phyloP scores from a whole-genome alignment of 2,329 filamentous ascomycete species.

The Microthyrium microscopicum region DNA sequence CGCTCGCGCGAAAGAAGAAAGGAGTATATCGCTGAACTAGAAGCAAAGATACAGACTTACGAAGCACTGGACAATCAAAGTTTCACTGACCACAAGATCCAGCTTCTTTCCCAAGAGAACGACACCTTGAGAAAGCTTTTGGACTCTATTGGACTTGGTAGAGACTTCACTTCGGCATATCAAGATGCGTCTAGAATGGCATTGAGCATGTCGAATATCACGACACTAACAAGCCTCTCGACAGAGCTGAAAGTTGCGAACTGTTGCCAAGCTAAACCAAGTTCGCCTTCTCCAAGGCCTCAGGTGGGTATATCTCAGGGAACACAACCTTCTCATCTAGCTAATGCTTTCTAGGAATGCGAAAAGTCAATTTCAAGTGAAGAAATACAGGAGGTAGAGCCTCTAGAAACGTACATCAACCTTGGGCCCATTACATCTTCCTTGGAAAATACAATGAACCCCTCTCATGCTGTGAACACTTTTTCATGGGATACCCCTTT shows the following conservation, averaged over 20 bases:
- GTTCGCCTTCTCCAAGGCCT: no score
- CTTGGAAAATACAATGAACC: no score
- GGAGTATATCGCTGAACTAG: conserved; percentile 10
- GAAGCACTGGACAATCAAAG: conserved; percentile 7
- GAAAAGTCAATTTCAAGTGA: no score
- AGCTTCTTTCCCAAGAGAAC: conserved; percentile 9
- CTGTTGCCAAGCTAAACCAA: no score
- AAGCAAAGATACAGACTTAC: conserved; percentile 10
- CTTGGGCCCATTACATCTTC: no score
- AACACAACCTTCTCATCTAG: no score
- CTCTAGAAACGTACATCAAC: no score
- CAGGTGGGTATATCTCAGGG: no score
- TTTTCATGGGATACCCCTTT: no score
- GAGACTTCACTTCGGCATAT: conserved; percentile 10
- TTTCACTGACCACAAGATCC: conserved; percentile 1
- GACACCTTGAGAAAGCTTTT: conserved; percentile 10
- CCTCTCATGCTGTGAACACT: no score
- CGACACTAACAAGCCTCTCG: conserved; percentile 1
- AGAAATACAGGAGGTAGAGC: no score
- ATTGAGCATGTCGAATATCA: conserved; percentile 3
- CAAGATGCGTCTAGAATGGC: conserved; percentile 8
- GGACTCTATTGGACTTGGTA: conserved; percentile 9
- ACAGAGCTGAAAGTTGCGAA: conserved; percentile 1
- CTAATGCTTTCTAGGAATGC: no score
- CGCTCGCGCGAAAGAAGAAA: conserved; percentile 11